Evolutionary conservation across 202 grass and related monocot genomes (phyloP), one percentile per base, ranked within the genome.

Genomic region (Carex sylvatica): DNA sequence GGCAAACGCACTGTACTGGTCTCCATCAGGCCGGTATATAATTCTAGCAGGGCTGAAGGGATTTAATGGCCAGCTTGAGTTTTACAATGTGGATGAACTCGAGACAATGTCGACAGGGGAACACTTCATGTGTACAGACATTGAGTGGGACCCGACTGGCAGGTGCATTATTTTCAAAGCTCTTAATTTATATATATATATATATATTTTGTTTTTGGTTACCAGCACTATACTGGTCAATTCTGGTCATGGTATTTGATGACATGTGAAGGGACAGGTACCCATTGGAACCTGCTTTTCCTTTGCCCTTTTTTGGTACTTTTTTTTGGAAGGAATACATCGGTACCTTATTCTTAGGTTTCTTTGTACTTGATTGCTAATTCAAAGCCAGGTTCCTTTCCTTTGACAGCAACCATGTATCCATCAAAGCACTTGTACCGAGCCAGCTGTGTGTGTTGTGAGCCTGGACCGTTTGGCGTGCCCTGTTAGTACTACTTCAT

Each of bases 61-160:
- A 78, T 94, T 97, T 85, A 94, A 97, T 40, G 38, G 38, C 38
- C 38, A 40, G 38, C 38, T 40, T 40, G 38, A 40, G 38, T 40
- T 40, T 40, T 40, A 40, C 38, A 40, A 40, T 40, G 40, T 44
- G 40, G 94, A 94, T 86, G 94, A 97, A 59, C 86, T 97, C 7
- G 94, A 97, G 83, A 94, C 91, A 4, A 97, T 97, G 94, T 84
- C 94, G 23, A 87, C 94, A 33, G 94, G 94, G 23, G 94, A 97
- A 73, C 94, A 97, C 91, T 97, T 97, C 81, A 97, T 97, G 94
- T 89, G 91, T 2, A 94, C 91, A 5, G 94, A 97, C 71, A 94
- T 97, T 38, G 89, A 89, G 82, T 97, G 94, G 94, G 94, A 97
- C 90, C 94, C 94, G 13, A 97, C 94, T 62, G 91, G 94, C 83